phyloP scores from a whole-genome alignment of 2,329 filamentous ascomycete genomes.

The Capronia coronata region DNA sequence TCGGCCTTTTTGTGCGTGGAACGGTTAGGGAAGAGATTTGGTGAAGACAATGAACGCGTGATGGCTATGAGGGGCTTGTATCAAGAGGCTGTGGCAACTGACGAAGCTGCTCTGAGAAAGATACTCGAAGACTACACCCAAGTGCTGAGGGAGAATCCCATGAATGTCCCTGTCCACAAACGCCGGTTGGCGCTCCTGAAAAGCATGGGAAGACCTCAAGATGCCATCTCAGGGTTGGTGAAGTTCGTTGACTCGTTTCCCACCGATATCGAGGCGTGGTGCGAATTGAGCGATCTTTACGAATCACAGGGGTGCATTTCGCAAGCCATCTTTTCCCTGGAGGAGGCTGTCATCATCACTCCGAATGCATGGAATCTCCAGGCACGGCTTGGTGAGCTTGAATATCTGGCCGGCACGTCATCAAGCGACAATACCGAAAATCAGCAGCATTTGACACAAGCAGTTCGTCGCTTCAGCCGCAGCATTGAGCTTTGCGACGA shows the following conservation, averaged over 20 bases:
- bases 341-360: conserved; percentile 78
- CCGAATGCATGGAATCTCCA: conserved; percentile 97
- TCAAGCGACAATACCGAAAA: conserved; percentile 35
- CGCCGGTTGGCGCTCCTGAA: conserved; percentile 72
- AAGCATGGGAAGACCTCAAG: conserved; percentile 60
- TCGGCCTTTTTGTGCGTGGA: conserved; percentile 70
- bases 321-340: conserved; percentile 80
- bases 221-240: conserved; percentile 69
- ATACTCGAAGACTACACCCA: conserved; percentile 73
- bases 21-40: conserved; percentile 72
- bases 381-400: conserved; percentile 75
- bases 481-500: conserved; percentile 91
- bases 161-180: conserved; percentile 82
- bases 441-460: conserved; percentile 57
- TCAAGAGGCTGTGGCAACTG: conserved; percentile 71
- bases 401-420: conserved; percentile 52
- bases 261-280: conserved; percentile 89
- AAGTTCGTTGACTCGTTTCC: conserved; percentile 74
- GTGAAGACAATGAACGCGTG: conserved; percentile 73
- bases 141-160: conserved; percentile 64
- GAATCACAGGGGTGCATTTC: conserved; percentile 67
- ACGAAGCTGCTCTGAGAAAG: conserved; percentile 57
- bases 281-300: conserved; percentile 84
- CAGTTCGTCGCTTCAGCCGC: conserved; percentile 77
- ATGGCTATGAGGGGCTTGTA: conserved; percentile 77